Base-by-base conservation (phyloP, 2,329 filamentous ascomycete genomes). In the Clonostachys solani region DNA sequence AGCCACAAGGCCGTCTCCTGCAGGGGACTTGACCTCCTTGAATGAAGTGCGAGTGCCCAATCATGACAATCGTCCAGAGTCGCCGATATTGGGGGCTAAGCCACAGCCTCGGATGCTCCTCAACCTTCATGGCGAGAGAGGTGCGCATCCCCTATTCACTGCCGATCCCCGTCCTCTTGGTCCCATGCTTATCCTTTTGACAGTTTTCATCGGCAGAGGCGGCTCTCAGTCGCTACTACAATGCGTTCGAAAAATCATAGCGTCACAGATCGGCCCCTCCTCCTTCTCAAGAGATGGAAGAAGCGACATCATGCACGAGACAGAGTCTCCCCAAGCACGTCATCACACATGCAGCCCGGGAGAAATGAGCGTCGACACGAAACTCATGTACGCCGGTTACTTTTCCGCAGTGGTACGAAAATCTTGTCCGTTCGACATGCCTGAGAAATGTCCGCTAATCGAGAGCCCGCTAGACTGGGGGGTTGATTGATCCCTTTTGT, bases 221-320 rank as follows among this genome's bases (percentile, higher is more conserved):
- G 74, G 74, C 2, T 72, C 75, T 0, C 60, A 83, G 13, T 81
- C 78, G 0, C 82, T 82, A 48, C 60, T 82, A 1, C 75, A 81
- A 48, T 68, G 80, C 36, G 63, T 80, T 12, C 68, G 75, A 13
- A 65, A 73, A 13, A 69, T 66, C 4, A 55, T 73, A 51, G 69
- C 70, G 10, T 70, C 73, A 33, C 69, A 78, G 49, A 76, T 79
- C 46, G 77, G 77, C 0, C 75, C 75, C 1, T 78, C 75, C 1
- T 67, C 71, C 13, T 81, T 80, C 54, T 77, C 77, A 0, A 69
- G 79, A 47, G 73, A 71, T 53, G 64, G 71, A 18, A 68, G 68
- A 38, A 71, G 67, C n/a, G 71, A 78, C 45, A 70, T 67, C 36
- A 78, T 80, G 73, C 69, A 79, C 1, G 77, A 81, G 54, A 71